Evolutionary conservation across 2,329 filamentous ascomycete genomes (phyloP).

Genomic region (Cordyceps fumosorosea): DNA sequence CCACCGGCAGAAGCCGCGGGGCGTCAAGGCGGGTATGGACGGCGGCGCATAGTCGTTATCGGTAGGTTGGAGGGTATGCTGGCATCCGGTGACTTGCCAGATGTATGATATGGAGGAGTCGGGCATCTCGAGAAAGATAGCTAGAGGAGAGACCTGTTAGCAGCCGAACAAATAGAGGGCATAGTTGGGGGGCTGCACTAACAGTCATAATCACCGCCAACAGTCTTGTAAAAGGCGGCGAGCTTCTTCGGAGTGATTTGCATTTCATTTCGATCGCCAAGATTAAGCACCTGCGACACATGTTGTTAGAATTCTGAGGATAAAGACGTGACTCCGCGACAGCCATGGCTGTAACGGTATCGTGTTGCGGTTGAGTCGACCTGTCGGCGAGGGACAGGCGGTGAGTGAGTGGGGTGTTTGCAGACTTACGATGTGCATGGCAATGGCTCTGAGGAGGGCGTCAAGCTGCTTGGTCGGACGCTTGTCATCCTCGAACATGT

Average conservation of each 20-base stretch:
- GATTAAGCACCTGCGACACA: conserved; percentile 41
- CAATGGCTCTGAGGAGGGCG: conserved; percentile 62
- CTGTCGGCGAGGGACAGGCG: neutral
- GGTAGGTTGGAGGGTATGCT: conserved; percentile 70
- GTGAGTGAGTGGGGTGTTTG: conserved; percentile 7
- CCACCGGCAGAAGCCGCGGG: conserved; percentile 85
- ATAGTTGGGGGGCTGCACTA: conserved; percentile 17
- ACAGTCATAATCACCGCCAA: conserved; percentile 71
- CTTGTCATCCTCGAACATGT: conserved; percentile 63
- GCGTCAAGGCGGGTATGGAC: conserved; percentile 74
- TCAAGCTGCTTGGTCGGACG: conserved; percentile 60
- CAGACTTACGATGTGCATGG: conserved; percentile 60
- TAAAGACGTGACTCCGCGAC: neutral
- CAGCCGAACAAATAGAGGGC: neutral
- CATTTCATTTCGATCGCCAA: conserved; percentile 50
- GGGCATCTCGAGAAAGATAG: conserved; percentile 71
- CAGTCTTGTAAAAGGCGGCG: conserved; percentile 67
- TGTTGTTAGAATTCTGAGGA: neutral
- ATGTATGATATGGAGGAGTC: conserved; percentile 78
- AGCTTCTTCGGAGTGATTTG: conserved; percentile 61
- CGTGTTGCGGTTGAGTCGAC: neutral
- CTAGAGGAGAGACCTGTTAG: conserved; percentile 26
- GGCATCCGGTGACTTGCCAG: conserved; percentile 85
- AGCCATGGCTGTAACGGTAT: neutral
- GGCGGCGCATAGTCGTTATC: conserved; percentile 68